Percentiles rank a stretch among this genome's conserved stretches.
Conservation (phyloP, 2,329 filamentous ascomycete species). For the Canariomyces notabilis region DNA sequence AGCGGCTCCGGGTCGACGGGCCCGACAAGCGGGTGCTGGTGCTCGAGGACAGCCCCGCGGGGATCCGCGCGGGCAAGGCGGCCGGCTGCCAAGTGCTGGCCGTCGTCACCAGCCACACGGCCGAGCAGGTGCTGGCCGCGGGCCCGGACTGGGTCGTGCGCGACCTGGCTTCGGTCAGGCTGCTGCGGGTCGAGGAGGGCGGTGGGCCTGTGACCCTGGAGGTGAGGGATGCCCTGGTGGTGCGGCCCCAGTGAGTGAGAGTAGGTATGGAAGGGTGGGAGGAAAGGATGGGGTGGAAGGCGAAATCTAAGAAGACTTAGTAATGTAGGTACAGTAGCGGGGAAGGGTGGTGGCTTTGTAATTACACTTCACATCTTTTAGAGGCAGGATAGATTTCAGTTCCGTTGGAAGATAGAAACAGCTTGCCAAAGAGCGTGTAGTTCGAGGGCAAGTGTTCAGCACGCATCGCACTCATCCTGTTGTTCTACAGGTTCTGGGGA, state of each 20-base stretch:
- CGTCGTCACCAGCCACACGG: conserved; percentile 76
- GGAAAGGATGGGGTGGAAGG: not conserved
- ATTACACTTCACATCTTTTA: too few relatives aligned
- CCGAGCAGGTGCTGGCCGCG: conserved; percentile 65
- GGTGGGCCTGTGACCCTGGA: conserved; percentile 61
- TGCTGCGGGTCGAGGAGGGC: conserved; percentile 54
- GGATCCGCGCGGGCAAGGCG: conserved; percentile 75
- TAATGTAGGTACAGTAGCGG: too few relatives aligned
- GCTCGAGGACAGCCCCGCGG: conserved; percentile 83
- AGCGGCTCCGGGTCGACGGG: conserved; percentile 51
- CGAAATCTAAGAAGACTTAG: not conserved
- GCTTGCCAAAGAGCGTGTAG: too few relatives aligned
- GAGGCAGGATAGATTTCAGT: too few relatives aligned
- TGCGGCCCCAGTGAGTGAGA: not conserved
- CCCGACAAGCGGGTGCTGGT: conserved; percentile 59
- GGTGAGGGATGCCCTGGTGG: conserved; percentile 38
- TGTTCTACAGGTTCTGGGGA: too few relatives aligned
- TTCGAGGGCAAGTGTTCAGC: too few relatives aligned
- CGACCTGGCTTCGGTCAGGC: conserved; percentile 68
- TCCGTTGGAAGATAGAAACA: too few relatives aligned
- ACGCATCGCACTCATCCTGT: too few relatives aligned
- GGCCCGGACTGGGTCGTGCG: conserved; percentile 84
- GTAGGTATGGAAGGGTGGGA: not conserved
- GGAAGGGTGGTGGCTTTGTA: too few relatives aligned
- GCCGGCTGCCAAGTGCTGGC: conserved; percentile 82